Base-by-base conservation (phyloP, 1,284 basidiomycete genomes). In the Puccinia triticina region DNA sequence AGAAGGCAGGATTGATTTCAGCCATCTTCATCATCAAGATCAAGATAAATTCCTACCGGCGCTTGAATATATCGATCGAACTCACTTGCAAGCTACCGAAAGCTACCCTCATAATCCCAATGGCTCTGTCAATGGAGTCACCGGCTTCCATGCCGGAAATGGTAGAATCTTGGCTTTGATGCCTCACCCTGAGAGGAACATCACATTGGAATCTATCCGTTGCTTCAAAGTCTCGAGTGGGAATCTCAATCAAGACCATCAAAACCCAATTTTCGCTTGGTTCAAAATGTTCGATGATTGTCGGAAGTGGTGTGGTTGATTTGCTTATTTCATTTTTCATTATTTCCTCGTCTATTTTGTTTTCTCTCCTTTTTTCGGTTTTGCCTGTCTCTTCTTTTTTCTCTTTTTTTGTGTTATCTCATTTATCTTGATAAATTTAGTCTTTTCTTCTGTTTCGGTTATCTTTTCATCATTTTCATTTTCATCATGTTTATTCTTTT, bases 21-120 rank as follows among this genome's bases (percentile, higher is more conserved):
- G 86, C 3, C 88, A 87, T 14, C 88, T 90, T 67, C 18, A 23
- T 34, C 29, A 34, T 40, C 26, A 72, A 57, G 83, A 88, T 61
- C 86, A 94, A 82, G 88, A 90, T 83, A 84, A 48, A 43, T 64
- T 48, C 29, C 48, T 73, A 46, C 88, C 93, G 46, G 92, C 92
- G 2, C 86, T 94, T 23, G 91, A 92, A 82, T 98, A 93, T 87
- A 90, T 96, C 83, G 93, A 95, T 88, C 84, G 84, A 2, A 89
- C 90, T 16, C 85, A 88, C 0, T 92, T 93, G 10, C 79, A 86
- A 53, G 90, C 92, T 14, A 94, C 95, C 0, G 90, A 92, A 84
- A 86, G 88, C 43, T 97, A 97, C 87, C 95, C 95, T n/a, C 89
- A 92, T 85, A 99, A 99, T 88, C 96, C 97, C 43, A 99, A 99